Evolutionary conservation across 768 basidiomycete species (phyloP), one percentile per base, ranked within the genome.

Genomic region (Lactarius vividus): DNA sequence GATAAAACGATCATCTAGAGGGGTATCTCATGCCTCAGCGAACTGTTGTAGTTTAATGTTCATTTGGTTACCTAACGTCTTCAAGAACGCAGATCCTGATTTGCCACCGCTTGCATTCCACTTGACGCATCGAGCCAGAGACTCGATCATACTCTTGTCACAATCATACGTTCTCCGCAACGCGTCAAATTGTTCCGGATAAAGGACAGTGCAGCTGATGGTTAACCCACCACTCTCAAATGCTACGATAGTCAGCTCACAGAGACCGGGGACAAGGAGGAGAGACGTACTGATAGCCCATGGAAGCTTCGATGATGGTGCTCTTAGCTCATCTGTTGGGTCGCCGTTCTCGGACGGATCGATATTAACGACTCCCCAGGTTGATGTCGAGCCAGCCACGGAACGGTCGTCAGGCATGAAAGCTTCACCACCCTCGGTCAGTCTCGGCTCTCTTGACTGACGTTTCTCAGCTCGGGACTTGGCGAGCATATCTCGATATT

Each of bases 91-190:
- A 4, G 94, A 97, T 15, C 96, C 96, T 11, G 94, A 97, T 75
- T 98, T 98, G 9, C 97, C 97, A 28, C 97, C 97, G 63, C 85
- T 89, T 0, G 94, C 88, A 72, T 98, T 89, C 92, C 96, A 99
- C 74, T 96, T 96, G 68, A 96, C 85, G 74, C 97, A 99, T 31
- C 96, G 82, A 0, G 97, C 89, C 18, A 99, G 78, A 0, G 93
- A 95, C 74, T 98, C 95, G 49, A 98, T 85, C 78, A 98, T 94
- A 71, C 91, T 94, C 73, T 88, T 89, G 72, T 97, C 94, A 73
- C 94, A 97, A 68, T 95, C 92, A 70, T 96, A 98, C 20, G 89
- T 94, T 39, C 92, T 83, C 16, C 97, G 87, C 52, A 99, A 76
- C 3, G 92, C 93, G 70, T 98, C 96, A 70, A 99, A 99, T 74